Evolutionary conservation across 2,329 filamentous ascomycete genomes (phyloP).

Genomic region (Fusarium siculi): DNA sequence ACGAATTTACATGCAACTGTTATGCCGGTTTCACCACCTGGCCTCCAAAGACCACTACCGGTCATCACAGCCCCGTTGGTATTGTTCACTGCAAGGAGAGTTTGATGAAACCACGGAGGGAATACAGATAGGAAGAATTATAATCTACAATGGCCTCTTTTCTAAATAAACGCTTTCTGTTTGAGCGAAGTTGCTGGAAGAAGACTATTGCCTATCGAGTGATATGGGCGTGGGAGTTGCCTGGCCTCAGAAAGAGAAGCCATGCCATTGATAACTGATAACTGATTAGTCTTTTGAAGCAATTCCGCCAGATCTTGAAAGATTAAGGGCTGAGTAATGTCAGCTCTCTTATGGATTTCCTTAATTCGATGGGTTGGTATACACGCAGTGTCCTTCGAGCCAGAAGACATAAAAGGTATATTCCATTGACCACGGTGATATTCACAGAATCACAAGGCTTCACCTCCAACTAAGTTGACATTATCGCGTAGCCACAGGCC

Average conservation of each 20-base stretch:
- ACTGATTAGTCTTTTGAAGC: fast-evolving
- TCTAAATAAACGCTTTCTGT: fast-evolving
- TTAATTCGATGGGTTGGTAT: not conserved
- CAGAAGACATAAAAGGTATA: not conserved
- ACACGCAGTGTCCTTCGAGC: not conserved
- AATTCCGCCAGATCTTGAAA: fast-evolving
- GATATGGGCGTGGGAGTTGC: not conserved
- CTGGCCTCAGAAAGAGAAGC: not conserved
- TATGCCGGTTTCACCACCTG: not conserved
- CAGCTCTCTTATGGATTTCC: not conserved
- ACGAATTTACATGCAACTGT: not conserved
- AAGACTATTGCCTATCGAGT: not conserved
- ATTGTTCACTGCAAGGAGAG: not conserved
- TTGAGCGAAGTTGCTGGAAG: not conserved
- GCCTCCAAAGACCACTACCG: not conserved
- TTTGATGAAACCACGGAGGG: fast-evolving
- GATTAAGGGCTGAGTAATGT: fast-evolving
- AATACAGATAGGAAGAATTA: fast-evolving
- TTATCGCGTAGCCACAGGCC: fast-evolving
- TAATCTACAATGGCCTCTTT: fast-evolving
- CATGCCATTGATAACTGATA: not conserved
- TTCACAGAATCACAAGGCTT: fast-evolving
- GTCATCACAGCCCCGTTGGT: not conserved
- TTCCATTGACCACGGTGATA: fast-evolving
- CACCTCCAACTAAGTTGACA: fast-evolving